A percentile compares a stretch with the other conserved stretches of the same genome.
Conservation (phyloP, 768 basidiomycete genomes). For the Auriculariales sp. region DNA sequence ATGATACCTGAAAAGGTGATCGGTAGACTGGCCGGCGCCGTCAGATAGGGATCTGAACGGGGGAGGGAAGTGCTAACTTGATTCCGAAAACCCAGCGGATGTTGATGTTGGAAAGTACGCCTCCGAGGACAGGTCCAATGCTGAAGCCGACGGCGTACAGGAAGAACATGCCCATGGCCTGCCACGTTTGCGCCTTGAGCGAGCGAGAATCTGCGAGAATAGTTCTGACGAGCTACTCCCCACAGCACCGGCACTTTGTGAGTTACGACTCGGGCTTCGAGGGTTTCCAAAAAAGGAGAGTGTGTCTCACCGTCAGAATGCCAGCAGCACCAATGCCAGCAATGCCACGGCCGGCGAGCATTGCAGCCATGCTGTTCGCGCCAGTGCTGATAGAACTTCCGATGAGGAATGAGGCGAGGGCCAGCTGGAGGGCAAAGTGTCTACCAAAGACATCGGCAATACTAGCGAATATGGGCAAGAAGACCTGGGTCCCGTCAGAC, state of each 20-base stretch:
- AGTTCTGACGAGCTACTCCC: constrained; percentile 24
- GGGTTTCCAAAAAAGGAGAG: constrained; percentile 7
- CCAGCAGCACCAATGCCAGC: constrained; percentile 11
- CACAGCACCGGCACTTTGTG: constrained; percentile 13
- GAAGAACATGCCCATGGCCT: constrained; percentile 25
- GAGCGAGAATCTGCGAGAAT: constrained; percentile 29
- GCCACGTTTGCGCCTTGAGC: constrained; percentile 27
- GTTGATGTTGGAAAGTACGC: constrained; percentile 22
- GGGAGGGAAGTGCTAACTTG: constrained; percentile 22
- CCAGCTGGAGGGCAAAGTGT: constrained; percentile 29
- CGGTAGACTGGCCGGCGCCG: constrained; percentile 21
- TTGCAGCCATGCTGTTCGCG: constrained; percentile 27
- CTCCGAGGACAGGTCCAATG: constrained; percentile 31
- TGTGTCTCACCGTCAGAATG: constrained; percentile 8
- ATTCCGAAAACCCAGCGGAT: constrained; percentile 44
- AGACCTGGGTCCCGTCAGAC: constrained; percentile 8
- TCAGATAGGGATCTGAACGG: neutral
- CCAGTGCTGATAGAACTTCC: constrained; percentile 35
- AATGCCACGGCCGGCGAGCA: constrained; percentile 29
- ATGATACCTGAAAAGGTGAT: constrained; percentile 20
- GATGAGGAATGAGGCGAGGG: constrained; percentile 29
- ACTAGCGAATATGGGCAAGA: constrained; percentile 35
- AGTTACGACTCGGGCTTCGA: constrained; percentile 6
- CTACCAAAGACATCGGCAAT: constrained; percentile 37
- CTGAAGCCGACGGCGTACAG: constrained; percentile 29